These are phyloP conservation scores for Leucosporidium scottii DNA, from an alignment of 768 basidiomycete species.

Conservation along the genomic window DNA sequence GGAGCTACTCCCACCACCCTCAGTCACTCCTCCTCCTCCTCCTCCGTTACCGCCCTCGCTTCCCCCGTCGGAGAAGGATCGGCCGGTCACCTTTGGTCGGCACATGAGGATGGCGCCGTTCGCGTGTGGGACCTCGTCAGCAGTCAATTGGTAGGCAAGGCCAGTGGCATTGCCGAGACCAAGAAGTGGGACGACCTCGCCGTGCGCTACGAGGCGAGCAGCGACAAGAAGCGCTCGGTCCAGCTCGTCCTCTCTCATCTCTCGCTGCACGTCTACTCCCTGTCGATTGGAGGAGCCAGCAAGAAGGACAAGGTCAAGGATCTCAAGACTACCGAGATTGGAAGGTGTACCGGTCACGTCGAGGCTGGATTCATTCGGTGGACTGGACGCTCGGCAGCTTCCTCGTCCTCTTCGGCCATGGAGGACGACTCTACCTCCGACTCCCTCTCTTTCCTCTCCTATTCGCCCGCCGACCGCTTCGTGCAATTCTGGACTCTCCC, in stretches of 20 bases:
- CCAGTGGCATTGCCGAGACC: constrained; percentile 2
- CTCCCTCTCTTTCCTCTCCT: constrained; percentile 25
- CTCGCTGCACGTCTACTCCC: constrained; percentile 24
- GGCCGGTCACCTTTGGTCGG: constrained; percentile 28
- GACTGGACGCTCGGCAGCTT: constrained; percentile 8
- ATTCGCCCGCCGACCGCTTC: constrained; percentile 28
- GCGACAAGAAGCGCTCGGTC: constrained; percentile 13
- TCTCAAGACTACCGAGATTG: constrained; percentile 22
- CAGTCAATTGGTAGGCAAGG: constrained; percentile 18
- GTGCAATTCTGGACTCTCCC: constrained; percentile 29
- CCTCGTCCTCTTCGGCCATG: constrained; percentile 3
- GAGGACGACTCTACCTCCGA: constrained; percentile 2
- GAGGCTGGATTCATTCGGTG: constrained; percentile 20
- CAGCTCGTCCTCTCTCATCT: constrained; percentile 29
- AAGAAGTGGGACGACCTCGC: constrained; percentile 24
- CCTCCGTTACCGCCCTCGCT: constrained; percentile 29
- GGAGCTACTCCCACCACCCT: constrained; percentile 12
- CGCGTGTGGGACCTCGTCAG: constrained; percentile 22
- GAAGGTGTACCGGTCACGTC: constrained; percentile 29
- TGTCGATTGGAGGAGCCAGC: constrained; percentile 10
- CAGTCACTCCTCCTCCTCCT: constrained; percentile 17
- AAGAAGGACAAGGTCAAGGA: constrained; percentile 34
- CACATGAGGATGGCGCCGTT: constrained; percentile 27
- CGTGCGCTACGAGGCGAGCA: constrained; percentile 24
- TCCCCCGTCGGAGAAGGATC: constrained; percentile 6